Evolutionary conservation across 2,329 filamentous ascomycete species (phyloP), one percentile per base, ranked within the genome.

Genomic region (Phoma sp.): DNA sequence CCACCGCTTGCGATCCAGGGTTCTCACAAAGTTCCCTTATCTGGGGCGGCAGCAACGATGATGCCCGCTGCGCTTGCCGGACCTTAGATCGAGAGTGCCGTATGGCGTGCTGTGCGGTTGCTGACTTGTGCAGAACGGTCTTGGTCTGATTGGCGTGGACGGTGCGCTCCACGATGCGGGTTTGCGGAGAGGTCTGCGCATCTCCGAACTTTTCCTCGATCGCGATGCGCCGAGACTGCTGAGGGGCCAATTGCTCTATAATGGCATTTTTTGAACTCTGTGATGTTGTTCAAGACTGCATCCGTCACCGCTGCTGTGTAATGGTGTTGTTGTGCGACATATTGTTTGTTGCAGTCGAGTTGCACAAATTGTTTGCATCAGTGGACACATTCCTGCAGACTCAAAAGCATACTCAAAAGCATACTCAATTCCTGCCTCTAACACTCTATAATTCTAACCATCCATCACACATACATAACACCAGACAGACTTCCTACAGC

Each of bases 21-120:
- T 7, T 13, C 4, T 18, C 18, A 1, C 43, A 36, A 9, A 27
- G 39, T 30, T 36, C 30, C 18, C 18, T 46, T 50, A 50, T 42
- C 52, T 46, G 13, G 32, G 5, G 18, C 18, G n/a, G 46, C 52
- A 42, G 46, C 52, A 50, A 36, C 52, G 52, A 55, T 55, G 41
- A 55, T 50, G 46, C 52, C 46, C 52, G 52, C 46, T 47, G 42
- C 40, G 33, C 47, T 23, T 51, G 40, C 47, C 27, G 32, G 33
- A 27, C 37, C 37, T 43, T 43, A 36, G 40, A 23, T 27, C 25
- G 22, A 39, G 44, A 40, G 47, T 44, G 47, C 47, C 47, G 33
- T 44, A 46, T 54, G 40, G 52, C 52, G 52, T 49, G 52, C 35
- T 54, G 45, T 25, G 45, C 45, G 40, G 32, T 18, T 40, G 23